phyloP scores from a whole-genome alignment of 257 asterid species.

The Jacaranda mimosifolia region DNA sequence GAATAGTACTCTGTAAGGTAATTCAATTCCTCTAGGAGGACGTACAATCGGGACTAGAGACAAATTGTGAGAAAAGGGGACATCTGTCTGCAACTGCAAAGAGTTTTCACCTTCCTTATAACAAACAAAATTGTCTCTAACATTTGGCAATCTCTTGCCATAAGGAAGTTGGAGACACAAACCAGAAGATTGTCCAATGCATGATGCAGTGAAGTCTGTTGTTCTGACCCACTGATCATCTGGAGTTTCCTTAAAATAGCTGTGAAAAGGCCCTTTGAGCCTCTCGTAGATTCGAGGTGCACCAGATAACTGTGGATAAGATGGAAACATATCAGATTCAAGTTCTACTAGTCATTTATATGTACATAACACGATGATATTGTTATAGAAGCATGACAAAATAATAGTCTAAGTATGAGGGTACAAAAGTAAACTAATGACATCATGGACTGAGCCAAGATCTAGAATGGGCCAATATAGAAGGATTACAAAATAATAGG shows the following conservation, averaged over 20 bases:
- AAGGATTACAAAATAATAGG: too few relatives aligned
- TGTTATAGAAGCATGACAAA: too few relatives aligned
- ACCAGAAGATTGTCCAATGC: slow-evolving; percentile 88
- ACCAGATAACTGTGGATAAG: slow-evolving; percentile 64
- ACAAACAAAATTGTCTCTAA: slow-evolving; percentile 59
- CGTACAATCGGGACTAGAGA: slow-evolving; percentile 73
- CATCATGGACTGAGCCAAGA: too few relatives aligned
- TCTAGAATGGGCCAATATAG: too few relatives aligned
- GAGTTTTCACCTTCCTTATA: slow-evolving; percentile 57
- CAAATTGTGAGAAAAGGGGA: slow-evolving; percentile 48
- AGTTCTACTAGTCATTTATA: not conserved
- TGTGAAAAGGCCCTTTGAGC: slow-evolving; percentile 34
- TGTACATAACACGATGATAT: not conserved
- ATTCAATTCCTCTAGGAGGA: slow-evolving; percentile 53
- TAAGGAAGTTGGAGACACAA: slow-evolving; percentile 72
- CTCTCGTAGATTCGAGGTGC: slow-evolving; percentile 82
- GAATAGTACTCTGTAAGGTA: slow-evolving; percentile 73
- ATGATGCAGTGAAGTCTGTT: slow-evolving; percentile 69
- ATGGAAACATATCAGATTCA: slow-evolving; percentile 9
- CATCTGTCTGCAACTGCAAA: slow-evolving; percentile 49
- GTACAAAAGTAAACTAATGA: too few relatives aligned
- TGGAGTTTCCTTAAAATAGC: slow-evolving; percentile 54
- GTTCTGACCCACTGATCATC: slow-evolving; percentile 96
- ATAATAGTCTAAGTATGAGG: too few relatives aligned
- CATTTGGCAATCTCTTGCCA: slow-evolving; percentile 63